Evolutionary conservation across 345 rosid species (phyloP).

Genomic region (Microcos paniculata): DNA sequence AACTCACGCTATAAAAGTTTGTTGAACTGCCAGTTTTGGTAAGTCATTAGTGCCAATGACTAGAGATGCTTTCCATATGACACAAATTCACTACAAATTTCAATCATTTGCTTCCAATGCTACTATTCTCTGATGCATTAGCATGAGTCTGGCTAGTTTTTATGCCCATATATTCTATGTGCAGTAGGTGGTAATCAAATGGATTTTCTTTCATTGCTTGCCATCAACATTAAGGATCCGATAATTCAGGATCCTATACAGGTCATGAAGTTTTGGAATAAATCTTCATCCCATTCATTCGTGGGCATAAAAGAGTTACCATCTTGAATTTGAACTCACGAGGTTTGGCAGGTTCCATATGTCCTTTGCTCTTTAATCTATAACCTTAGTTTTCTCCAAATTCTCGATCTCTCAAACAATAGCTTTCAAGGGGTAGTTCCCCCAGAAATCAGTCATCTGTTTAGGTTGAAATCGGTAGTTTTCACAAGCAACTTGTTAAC

Average conservation of each 20-base stretch:
- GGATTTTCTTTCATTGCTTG: neutral
- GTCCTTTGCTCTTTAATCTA: neutral
- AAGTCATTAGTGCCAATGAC: too few species aligned
- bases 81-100: too few species aligned
- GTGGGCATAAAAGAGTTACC: neutral
- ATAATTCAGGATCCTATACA: neutral
- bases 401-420: slow-evolving; percentile 5
- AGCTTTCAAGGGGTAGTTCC: neutral
- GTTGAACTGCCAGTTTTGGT: too few species aligned
- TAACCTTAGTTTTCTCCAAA: neutral
- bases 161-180: neutral
- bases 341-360: neutral
- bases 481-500: too few species aligned
- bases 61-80: too few species aligned
- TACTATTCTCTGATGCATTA: neutral
- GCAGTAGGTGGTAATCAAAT: neutral
- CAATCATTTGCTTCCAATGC: neutral
- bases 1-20: too few species aligned
- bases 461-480: neutral
- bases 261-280: neutral
- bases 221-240: too few species aligned
- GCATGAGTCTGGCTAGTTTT: too few species aligned
- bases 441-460: neutral
- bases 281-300: neutral
- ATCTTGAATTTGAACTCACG: neutral